phyloP scores from a whole-genome alignment of 176 grass and related monocot genomes.

The Aegilops speltoides region DNA sequence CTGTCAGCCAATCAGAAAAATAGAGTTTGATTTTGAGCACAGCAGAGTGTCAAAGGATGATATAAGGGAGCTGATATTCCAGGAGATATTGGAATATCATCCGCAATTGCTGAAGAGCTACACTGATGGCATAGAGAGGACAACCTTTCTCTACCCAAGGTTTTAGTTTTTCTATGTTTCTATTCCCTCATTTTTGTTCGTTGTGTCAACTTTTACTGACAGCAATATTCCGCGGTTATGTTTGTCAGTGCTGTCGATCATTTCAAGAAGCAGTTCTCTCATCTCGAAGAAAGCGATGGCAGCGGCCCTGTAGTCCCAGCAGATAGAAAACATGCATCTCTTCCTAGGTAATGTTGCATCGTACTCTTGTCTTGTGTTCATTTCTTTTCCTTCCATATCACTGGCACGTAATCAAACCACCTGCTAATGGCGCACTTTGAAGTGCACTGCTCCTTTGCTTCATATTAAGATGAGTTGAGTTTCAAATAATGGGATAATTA shows the following conservation, averaged over 20 bases:
- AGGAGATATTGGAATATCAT: constrained; percentile 96
- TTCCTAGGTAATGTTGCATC: constrained; percentile 72
- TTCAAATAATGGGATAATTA: not conserved
- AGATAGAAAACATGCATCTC: constrained; percentile 89
- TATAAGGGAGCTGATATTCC: constrained; percentile 92
- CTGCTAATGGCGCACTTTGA: not conserved
- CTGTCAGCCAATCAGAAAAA: constrained; percentile 75
- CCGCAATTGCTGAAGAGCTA: constrained; percentile 84
- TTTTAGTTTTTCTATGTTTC: constrained; percentile 50
- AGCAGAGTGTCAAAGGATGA: constrained; percentile 90
- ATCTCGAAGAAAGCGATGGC: constrained; percentile 77
- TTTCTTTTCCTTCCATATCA: not conserved
- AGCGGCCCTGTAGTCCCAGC: constrained; percentile 44
- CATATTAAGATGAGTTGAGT: not conserved
- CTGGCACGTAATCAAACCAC: not conserved
- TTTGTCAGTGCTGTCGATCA: constrained; percentile 85
- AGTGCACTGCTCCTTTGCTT: not conserved
- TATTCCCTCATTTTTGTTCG: not conserved
- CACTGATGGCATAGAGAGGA: constrained; percentile 75
- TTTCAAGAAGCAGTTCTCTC: constrained; percentile 88
- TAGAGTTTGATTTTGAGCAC: constrained; percentile 97
- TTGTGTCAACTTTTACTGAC: constrained; percentile 14
- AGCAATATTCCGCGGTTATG: constrained; percentile 1
- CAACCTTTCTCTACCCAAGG: constrained; percentile 98
- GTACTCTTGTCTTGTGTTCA: constrained; percentile 16